Conservation (phyloP, 2,329 filamentous ascomycete genomes). For the Allantophomopsis lycopodina region DNA sequence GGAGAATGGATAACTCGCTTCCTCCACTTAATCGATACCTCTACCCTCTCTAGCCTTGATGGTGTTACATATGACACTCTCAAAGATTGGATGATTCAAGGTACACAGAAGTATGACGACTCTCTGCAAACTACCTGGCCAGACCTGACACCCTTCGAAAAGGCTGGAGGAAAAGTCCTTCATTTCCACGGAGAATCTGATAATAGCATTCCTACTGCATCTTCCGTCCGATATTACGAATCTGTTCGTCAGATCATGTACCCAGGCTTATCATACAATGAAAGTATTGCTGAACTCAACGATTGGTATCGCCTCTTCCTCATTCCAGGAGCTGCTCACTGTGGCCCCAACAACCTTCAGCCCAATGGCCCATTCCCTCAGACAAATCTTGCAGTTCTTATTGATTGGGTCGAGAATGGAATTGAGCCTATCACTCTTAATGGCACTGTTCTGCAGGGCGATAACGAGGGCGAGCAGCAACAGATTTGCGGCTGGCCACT, state of each 20-base stretch:
- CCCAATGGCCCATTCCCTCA: slow-evolving; percentile 26
- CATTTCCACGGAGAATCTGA: slow-evolving; percentile 39
- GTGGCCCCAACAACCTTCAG: slow-evolving; percentile 24
- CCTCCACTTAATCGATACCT: slow-evolving; percentile 12
- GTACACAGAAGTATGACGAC: slow-evolving; percentile 31
- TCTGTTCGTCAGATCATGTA: slow-evolving; percentile 36
- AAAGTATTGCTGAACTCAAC: slow-evolving; percentile 25
- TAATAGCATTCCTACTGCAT: slow-evolving; percentile 29
- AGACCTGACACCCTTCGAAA: slow-evolving; percentile 29
- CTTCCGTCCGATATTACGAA: slow-evolving; percentile 32
- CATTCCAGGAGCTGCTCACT: slow-evolving; percentile 37
- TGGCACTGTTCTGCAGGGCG: slow-evolving; percentile 13
- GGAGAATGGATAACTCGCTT: slow-evolving; percentile 22
- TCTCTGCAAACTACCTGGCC: slow-evolving; percentile 33
- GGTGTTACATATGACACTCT: slow-evolving; percentile 38
- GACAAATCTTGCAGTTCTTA: slow-evolving; percentile 29
- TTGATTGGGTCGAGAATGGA: slow-evolving; percentile 38
- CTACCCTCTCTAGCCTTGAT: slow-evolving; percentile 23
- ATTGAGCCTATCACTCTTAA: slow-evolving; percentile 28
- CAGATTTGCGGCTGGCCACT: slow-evolving; percentile 27
- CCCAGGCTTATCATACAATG: slow-evolving; percentile 21
- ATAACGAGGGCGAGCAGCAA: slow-evolving; percentile 18
- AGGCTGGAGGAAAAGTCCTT: slow-evolving; percentile 32
- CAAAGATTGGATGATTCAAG: slow-evolving; percentile 33
- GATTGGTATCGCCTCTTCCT: slow-evolving; percentile 36